Evolutionary conservation across 768 basidiomycete genomes (phyloP), one percentile per base, ranked within the genome.

Genomic region (Boletus edulis): DNA sequence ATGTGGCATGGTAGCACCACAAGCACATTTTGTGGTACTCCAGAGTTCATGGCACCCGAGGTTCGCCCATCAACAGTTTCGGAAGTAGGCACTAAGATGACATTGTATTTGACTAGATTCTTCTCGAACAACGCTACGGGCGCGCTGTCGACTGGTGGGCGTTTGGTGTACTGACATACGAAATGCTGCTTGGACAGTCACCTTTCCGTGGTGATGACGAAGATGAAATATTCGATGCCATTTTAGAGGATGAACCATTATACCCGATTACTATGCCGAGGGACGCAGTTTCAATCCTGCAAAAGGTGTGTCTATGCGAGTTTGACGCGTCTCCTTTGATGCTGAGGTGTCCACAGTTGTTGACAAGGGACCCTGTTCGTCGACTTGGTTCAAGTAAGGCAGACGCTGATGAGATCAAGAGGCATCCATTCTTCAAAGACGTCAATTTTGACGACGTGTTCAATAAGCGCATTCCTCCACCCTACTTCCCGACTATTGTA

Each of bases 101-200:
- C 46, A 18, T 29, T n/a, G 8, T 55, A 32, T 11, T 15, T 7
- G 58, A 34, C 27, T 14, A 98, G 95, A 99, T 99, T 72, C 79
- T 99, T 50, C 82, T 98, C n/a, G 97, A 99, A 75, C 97, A 98
- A 75, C 90, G 94, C 45, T 99, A 99, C 64, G 95, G 94, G 11
- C 92, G 94, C 38, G 96, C 97, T 12, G 97, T 99, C 40, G 97
- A 99, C 69, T 99, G 97, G 97, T 99, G 97, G 97, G 97, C 97
- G 13, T 98, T 98, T 70, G 97, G 97, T 60, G 97, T 99, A 5
- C 74, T 99, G 63, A 98, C 90, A 24, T 99, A 99, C 69, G 97
- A 99, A 75, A 99, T 99, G 97, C 74, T 99, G 51, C 80, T 98
- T 24, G 97, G 97, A 44, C 97, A 98, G 74, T 98, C 97, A 5